Base-by-base conservation (phyloP, 148 eudicot species). In the Persicaria tinctoria region DNA sequence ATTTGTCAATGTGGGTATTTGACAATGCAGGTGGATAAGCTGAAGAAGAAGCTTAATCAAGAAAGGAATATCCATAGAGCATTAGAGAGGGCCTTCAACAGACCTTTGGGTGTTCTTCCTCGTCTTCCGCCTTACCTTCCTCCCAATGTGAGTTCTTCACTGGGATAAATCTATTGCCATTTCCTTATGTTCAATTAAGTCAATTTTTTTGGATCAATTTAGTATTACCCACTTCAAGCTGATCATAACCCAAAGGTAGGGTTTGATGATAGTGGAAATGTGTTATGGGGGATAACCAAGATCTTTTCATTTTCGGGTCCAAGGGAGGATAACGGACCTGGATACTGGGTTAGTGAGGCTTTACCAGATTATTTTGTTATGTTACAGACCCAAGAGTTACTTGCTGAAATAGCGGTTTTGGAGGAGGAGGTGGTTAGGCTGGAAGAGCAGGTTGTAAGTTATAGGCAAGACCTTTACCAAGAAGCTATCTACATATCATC, bases 401-500 rank as follows among this genome's bases (percentile, higher is more conserved):
- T n/a, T n/a, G n/a, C n/a, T n/a, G n/a, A n/a, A n/a, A n/a, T n/a
- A n/a, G n/a, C n/a, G n/a, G n/a, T n/a, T n/a, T n/a, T n/a, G n/a
- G n/a, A n/a, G n/a, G n/a, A n/a, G n/a, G n/a, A n/a, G n/a, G n/a
- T n/a, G n/a, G n/a, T n/a, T n/a, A n/a, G n/a, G n/a, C n/a, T n/a
- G n/a, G n/a, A n/a, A n/a, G n/a, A n/a, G n/a, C n/a, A n/a, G n/a
- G n/a, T n/a, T n/a, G n/a, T n/a, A n/a, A n/a, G n/a, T n/a, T n/a
- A n/a, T n/a, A n/a, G n/a, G n/a, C n/a, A n/a, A n/a, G n/a, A n/a
- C n/a, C n/a, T n/a, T n/a, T n/a, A n/a, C 73, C 73, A 71, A 50
- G 96, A 91, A 83, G 89, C 89, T 45, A 79, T 87, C 38, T 78
- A 76, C 77, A 75, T 73, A 18, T 83, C 85, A 60, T 85, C 95